Percentiles rank a stretch among this genome's conserved stretches.
phyloP scores from a whole-genome alignment of 2,329 filamentous ascomycete genomes.

The Colletotrichum sidae region DNA sequence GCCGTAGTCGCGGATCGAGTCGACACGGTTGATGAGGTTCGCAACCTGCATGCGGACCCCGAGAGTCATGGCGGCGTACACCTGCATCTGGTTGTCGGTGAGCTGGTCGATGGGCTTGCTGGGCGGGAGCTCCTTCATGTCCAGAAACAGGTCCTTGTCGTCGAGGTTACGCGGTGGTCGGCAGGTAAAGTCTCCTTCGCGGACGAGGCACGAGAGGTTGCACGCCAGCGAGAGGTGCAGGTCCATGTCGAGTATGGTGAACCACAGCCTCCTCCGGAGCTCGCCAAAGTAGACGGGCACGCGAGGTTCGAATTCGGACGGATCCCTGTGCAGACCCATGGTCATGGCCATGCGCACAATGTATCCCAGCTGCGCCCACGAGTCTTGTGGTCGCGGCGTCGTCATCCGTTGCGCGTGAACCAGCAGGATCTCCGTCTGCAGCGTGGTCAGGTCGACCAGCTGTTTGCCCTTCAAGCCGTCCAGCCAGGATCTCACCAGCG shows the following conservation, averaged over 20 bases:
- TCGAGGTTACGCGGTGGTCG: slow-evolving; percentile 65
- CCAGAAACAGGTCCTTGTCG: slow-evolving; percentile 60
- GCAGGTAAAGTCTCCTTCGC: slow-evolving; percentile 66
- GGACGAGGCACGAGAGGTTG: slow-evolving; percentile 62
- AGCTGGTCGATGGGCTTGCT: slow-evolving; percentile 62
- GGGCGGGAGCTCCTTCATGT: slow-evolving; percentile 61
- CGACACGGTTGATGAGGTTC: slow-evolving; percentile 62
- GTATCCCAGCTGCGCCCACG: slow-evolving; percentile 66
- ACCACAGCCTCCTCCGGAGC: slow-evolving; percentile 66
- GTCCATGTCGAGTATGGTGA: slow-evolving; percentile 67
- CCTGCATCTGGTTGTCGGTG: slow-evolving; percentile 66
- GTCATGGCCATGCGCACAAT: slow-evolving; percentile 69
- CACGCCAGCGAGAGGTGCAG: slow-evolving; percentile 65
- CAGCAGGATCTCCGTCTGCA: slow-evolving; percentile 67
- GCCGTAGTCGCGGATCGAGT: slow-evolving; percentile 63
- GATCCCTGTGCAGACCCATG: slow-evolving; percentile 69
- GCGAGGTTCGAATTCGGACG: slow-evolving; percentile 62
- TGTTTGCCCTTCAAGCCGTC: slow-evolving; percentile 64
- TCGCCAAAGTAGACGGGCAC: slow-evolving; percentile 65
- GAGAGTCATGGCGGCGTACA: slow-evolving; percentile 64
- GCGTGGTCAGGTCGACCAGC: slow-evolving; percentile 61
- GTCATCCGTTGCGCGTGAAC: slow-evolving; percentile 65
- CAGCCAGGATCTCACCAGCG: slow-evolving; percentile 65
- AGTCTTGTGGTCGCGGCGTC: slow-evolving; percentile 59
- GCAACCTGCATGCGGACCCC: slow-evolving; percentile 61